Evolutionary conservation across 371 early-diverging fungal species (phyloP).

Genomic region (Chytridium lagenaria): DNA sequence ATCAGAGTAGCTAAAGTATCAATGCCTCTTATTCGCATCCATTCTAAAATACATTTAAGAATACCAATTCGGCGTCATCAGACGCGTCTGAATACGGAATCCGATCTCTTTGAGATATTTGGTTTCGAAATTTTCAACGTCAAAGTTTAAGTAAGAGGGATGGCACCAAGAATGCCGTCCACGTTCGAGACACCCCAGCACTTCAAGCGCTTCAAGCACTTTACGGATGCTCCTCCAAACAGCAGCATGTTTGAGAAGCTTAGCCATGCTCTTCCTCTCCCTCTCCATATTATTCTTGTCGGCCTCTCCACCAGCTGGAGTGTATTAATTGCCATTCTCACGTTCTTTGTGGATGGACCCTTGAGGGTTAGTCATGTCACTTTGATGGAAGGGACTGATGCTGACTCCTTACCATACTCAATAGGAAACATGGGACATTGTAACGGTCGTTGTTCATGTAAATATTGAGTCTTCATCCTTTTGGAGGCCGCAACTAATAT

Average conservation of each 20-base stretch:
- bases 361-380: conserved; percentile 10
- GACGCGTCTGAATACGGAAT: too few species aligned
- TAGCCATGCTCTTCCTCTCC: conserved; percentile 38
- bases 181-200: neutral
- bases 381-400: neutral
- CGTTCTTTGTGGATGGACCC: conserved; percentile 29
- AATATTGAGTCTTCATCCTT: neutral
- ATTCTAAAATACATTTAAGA: too few species aligned
- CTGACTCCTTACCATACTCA: too few species aligned
- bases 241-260: conserved; percentile 27
- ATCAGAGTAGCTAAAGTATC: too few species aligned
- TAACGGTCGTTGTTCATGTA: neutral
- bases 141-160: too few species aligned
- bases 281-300: conserved; percentile 30
- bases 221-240: conserved; percentile 30
- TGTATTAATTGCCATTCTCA: conserved; percentile 7
- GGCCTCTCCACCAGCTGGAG: neutral
- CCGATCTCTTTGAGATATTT: too few species aligned
- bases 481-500: too few species aligned
- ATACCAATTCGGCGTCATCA: too few species aligned
- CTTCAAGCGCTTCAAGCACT: neutral
- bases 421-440: neutral
- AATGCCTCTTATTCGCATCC: too few species aligned
- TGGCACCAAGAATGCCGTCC: neutral
- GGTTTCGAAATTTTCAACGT: too few species aligned